phyloP scores from a whole-genome alignment of 164 flowering plant genomes.

The Chimonanthus salicifolius region DNA sequence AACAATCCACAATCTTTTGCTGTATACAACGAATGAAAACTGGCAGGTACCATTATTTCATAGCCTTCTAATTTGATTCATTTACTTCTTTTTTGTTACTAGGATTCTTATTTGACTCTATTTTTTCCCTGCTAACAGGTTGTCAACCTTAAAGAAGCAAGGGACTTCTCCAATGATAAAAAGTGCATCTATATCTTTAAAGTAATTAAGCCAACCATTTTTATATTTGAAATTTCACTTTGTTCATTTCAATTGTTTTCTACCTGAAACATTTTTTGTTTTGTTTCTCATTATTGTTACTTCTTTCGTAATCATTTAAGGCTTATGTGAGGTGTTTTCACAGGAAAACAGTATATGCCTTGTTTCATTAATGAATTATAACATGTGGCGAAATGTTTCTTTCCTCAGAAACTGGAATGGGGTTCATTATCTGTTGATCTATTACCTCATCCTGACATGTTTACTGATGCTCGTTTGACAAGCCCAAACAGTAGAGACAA shows the following conservation, averaged over 20 bases:
- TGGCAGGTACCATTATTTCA: slow-evolving; percentile 60
- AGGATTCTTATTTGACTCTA: slow-evolving; percentile 9
- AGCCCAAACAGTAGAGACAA: slow-evolving; percentile 42
- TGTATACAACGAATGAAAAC: slow-evolving; percentile 84
- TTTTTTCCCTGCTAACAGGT: slow-evolving; percentile 40
- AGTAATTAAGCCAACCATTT: slow-evolving; percentile 34
- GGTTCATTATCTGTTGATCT: slow-evolving; percentile 85
- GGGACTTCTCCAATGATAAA: slow-evolving; percentile 71
- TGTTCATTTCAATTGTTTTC: not conserved
- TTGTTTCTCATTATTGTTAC: too few relatives aligned
- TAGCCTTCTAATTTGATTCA: not conserved
- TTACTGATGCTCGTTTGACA: slow-evolving; percentile 59
- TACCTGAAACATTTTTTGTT: not conserved
- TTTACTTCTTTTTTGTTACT: slow-evolving; percentile 4
- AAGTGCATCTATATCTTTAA: slow-evolving; percentile 86
- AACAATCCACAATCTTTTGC: slow-evolving; percentile 76
- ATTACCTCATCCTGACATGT: slow-evolving; percentile 99
- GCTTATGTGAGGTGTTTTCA: not conserved
- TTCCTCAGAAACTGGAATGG: slow-evolving; percentile 92
- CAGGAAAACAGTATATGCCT: not conserved
- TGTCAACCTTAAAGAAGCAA: slow-evolving; percentile 92
- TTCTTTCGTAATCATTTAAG: not conserved
- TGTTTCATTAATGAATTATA: too few relatives aligned
- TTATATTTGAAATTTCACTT: not conserved
- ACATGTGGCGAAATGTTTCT: not conserved